Base-by-base conservation (phyloP, 495 filamentous ascomycete genomes). In the Xylaria longipes region DNA sequence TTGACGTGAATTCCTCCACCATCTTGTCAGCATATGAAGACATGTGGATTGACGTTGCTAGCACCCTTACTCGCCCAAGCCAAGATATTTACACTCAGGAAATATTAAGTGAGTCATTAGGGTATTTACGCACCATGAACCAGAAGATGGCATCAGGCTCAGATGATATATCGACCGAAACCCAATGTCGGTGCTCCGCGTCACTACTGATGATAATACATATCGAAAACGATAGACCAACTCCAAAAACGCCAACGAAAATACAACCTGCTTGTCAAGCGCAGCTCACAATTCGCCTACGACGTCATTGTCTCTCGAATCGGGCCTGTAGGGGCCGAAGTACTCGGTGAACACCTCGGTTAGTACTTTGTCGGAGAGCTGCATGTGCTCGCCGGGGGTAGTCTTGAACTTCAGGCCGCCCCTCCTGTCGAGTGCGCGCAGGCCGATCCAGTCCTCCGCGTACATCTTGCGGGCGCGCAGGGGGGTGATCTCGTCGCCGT, bases 381-480 rank as follows among this genome's bases (percentile, higher is more conserved):
- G 80, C 97, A 99, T 98, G 84, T 99, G 96, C 14, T 86, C 83
- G 2, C 96, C 96, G 8, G 89, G 85, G 1, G 86, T 81, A 5
- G 84, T 87, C 82, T 87, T 82, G 81, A 97, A 97, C 62, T 91
- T 87, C 72, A 99, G 81, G 27, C 88, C 91, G 2, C 90, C 93
- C 82, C 92, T 89, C 81, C 92, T 84, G 82, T 97, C 97, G 76
- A 99, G 82, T 75, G 81, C 82, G 82, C 87, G 92, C 82, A 99
- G 81, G 1, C 96, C 96, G 27, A 99, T 74, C 96, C 96, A 99
- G 83, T 99, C 96, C 83, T 98, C 93, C 76, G 87, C 88, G 78
- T 97, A 98, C 37, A 98, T 80, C 67, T 79, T 82, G 69, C 93
- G 83, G n/a, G 97, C 87, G 68, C 88, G 83, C 80, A 99, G 80